phyloP scores from a whole-genome alignment of 805 yeast species.

The Metschnikowia matae region DNA sequence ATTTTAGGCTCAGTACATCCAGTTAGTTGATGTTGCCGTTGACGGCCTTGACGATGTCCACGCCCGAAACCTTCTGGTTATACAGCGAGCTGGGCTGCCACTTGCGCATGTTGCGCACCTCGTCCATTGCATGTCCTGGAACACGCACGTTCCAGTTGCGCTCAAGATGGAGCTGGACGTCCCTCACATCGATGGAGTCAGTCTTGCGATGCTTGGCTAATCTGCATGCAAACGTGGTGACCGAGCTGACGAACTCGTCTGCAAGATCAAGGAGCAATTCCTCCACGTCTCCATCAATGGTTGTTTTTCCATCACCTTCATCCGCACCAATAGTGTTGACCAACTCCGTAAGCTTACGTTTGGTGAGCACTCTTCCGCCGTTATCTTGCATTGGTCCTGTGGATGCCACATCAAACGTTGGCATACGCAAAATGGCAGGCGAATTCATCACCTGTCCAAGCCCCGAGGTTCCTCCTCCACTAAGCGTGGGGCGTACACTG shows the following conservation, averaged over 20 bases:
- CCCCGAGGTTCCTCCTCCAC: conserved; percentile 78
- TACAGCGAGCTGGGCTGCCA: conserved; percentile 64
- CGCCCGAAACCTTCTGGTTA: conserved; percentile 65
- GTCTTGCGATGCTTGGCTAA: conserved; percentile 92
- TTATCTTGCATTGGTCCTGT: conserved; percentile 42
- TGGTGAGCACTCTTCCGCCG: conserved; percentile 78
- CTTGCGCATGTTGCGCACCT: conserved; percentile 71
- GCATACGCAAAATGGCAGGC: conserved; percentile 71
- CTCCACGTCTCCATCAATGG: conserved; percentile 93
- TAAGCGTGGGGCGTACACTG: conserved; percentile 64
- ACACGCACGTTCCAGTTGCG: conserved; percentile 92
- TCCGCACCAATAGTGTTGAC: conserved; percentile 78
- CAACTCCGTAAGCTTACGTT: conserved; percentile 83
- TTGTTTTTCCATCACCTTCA: conserved; percentile 87
- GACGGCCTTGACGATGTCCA: conserved; percentile 59
- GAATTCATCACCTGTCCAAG: conserved; percentile 61
- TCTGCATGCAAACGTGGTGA: conserved; percentile 89
- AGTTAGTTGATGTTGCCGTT: conserved; percentile 38
- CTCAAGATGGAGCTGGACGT: conserved; percentile 86
- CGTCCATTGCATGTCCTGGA: conserved; percentile 92
- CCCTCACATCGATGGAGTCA: conserved; percentile 81
- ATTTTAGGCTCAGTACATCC: too few relatives aligned
- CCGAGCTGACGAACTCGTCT: conserved; percentile 89
- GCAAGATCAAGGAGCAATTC: conserved; percentile 88
- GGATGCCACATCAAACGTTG: conserved; percentile 65